A percentile compares a stretch with the other conserved stretches of the same genome.
These are phyloP conservation scores for Psilocybe subaeruginosa DNA, from an alignment of 768 basidiomycete species.

Conservation along the genomic window DNA sequence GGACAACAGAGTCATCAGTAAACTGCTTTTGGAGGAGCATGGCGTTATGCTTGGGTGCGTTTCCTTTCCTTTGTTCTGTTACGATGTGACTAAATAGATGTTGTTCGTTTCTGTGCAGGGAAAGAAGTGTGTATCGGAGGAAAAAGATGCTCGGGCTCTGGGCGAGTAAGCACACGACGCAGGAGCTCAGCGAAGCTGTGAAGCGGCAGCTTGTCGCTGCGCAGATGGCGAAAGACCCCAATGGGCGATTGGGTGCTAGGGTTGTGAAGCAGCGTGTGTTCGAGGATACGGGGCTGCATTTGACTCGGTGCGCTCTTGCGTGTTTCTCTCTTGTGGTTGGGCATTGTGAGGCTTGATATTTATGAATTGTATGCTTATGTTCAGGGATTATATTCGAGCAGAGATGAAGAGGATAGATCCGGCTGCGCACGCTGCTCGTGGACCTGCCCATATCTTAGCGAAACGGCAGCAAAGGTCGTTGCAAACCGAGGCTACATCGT, in stretches of 20 bases:
- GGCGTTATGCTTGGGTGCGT: slow-evolving; percentile 32
- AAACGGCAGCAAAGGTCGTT: background rate
- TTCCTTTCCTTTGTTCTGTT: background rate
- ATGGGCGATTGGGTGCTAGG: slow-evolving; percentile 27
- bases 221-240: slow-evolving; percentile 36
- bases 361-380: background rate
- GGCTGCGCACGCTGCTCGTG: slow-evolving; percentile 10
- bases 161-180: slow-evolving; percentile 32
- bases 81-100: no score
- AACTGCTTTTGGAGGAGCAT: slow-evolving; percentile 28
- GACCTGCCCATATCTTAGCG: slow-evolving; percentile 11
- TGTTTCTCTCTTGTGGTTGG: no score
- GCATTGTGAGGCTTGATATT: no score
- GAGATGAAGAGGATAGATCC: slow-evolving; percentile 19
- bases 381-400: slow-evolving; percentile 19
- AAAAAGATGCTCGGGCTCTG: slow-evolving; percentile 29
- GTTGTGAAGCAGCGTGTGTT: slow-evolving; percentile 32
- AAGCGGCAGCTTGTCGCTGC: slow-evolving; percentile 36
- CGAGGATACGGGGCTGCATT: slow-evolving; percentile 32
- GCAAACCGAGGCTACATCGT: background rate
- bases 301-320: slow-evolving; percentile 24
- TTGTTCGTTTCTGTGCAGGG: slow-evolving; percentile 15
- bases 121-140: slow-evolving; percentile 31
- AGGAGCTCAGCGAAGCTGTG: slow-evolving; percentile 24
- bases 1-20: slow-evolving; percentile 25